These are phyloP conservation scores for Fusarium clavum DNA, from an alignment of 2,329 filamentous ascomycete species.

Conservation along the genomic window DNA sequence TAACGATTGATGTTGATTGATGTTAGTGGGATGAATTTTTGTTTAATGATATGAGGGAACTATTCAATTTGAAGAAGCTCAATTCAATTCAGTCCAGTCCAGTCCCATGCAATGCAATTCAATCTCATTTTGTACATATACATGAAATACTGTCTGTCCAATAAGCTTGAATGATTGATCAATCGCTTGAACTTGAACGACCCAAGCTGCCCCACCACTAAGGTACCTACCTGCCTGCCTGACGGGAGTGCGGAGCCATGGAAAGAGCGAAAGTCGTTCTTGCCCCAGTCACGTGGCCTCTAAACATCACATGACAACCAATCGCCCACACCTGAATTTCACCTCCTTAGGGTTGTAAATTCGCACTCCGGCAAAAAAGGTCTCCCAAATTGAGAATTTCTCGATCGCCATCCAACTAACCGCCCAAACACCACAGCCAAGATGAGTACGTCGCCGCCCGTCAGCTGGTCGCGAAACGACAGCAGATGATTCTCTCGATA, in stretches of 20 bases:
- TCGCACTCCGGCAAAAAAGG: conserved; percentile 55
- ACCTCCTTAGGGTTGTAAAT: conserved; percentile 52
- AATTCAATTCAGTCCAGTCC: neutral
- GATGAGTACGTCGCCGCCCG: conserved; percentile 64
- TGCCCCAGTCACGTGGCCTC: conserved; percentile 43
- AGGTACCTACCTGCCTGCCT: too few species aligned
- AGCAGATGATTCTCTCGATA: conserved; percentile 37
- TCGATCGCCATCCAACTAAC: conserved; percentile 55
- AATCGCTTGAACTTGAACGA: neutral
- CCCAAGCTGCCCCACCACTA: neutral
- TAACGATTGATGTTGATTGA: conserved; percentile 42
- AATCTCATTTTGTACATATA: neutral
- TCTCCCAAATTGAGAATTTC: conserved; percentile 52
- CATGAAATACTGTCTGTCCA: neutral
- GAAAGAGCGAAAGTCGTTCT: neutral
- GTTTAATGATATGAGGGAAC: neutral
- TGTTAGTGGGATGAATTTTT: neutral
- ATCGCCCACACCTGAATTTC: conserved; percentile 33
- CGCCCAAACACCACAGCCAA: conserved; percentile 61
- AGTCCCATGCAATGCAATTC: neutral
- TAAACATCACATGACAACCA: conserved; percentile 47
- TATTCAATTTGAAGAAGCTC: neutral
- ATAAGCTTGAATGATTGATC: neutral
- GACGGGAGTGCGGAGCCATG: too few species aligned
- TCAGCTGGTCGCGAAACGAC: conserved; percentile 26